Base-by-base conservation (phyloP, 352 stramenopile genomes). In the Phytopythium boreale region DNA sequence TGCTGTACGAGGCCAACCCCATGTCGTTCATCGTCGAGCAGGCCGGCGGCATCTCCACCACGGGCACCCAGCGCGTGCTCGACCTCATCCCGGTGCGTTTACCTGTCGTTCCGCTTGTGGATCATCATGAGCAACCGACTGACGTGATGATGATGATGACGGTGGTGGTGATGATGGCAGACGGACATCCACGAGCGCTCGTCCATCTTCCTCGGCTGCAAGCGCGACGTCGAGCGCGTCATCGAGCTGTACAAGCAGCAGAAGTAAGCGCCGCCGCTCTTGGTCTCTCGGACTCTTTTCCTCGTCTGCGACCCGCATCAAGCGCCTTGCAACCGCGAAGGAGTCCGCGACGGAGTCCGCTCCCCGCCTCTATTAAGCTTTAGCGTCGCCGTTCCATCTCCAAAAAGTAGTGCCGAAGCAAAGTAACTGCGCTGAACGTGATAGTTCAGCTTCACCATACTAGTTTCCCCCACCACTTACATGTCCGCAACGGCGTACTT, bases 21-120 rank as follows among this genome's bases (percentile, higher is more conserved):
- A 99, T 99, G 97, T 97, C 97, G 56, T 96, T 99, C 75, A 98
- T 99, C 73, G 96, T 99, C 63, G 97, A 99, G 71, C 90, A 99
- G 79, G 97, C 97, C 60, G 97, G 97, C 61, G 97, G 97, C 53
- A 90, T 98, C 62, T 90, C 97, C 52, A 98, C 93, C 26, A 99
- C 96, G 22, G 97, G 97, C 74, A 90, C 79, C 31, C 77, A 96
- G 74, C 85, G 94, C 47, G 95, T 99, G 31, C 78, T 98, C 39
- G 96, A 99, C 62, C 72, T 99, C 47, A 65, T 96, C 31, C 97
- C 97, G 57, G 80, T 91, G 72, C 62, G 74, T 79, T 12, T 20
- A 11, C 22, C 43, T 6, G 2, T 20, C 53, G n/a, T n/a, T n/a
- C n/a, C n/a, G n/a, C n/a, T n/a, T n/a, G n/a, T n/a, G n/a, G n/a